Percentiles rank a stretch among this genome's conserved stretches.
Evolutionary conservation across 164 flowering plant species (phyloP).

Genomic region (Tinospora cordifolia): DNA sequence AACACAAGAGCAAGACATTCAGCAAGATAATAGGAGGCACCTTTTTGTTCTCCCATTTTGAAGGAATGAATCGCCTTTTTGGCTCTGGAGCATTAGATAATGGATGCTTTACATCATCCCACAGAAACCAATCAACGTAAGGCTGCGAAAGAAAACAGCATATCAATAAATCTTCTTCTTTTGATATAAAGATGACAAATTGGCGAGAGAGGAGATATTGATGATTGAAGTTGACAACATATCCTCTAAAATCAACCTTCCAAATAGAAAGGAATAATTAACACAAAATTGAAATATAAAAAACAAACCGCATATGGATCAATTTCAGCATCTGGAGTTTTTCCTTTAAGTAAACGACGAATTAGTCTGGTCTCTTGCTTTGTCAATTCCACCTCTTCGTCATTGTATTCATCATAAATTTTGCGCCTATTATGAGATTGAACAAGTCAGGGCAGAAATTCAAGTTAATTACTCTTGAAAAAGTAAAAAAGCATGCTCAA

Average conservation of each 20-base stretch:
- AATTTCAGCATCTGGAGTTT: slow-evolving; percentile 86
- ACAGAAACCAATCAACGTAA: slow-evolving; percentile 79
- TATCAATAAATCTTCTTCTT: background rate
- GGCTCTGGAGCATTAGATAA: slow-evolving; percentile 95
- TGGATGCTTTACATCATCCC: slow-evolving; percentile 75
- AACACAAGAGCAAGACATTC: background rate
- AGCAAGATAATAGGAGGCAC: slow-evolving; percentile 22
- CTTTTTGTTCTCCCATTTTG: slow-evolving; percentile 83
- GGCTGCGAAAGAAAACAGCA: slow-evolving; percentile 38
- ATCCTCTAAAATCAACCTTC: background rate
- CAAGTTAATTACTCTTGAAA: background rate
- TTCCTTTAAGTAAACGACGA: slow-evolving; percentile 53
- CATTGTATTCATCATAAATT: slow-evolving; percentile 76
- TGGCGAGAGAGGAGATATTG: background rate
- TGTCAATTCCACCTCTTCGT: slow-evolving; percentile 75
- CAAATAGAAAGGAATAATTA: background rate
- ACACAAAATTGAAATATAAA: background rate
- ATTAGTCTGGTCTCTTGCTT: slow-evolving; percentile 53
- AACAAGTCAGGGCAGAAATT: background rate
- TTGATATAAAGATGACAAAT: background rate
- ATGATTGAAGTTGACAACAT: background rate
- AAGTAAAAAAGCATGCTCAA: background rate
- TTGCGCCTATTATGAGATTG: slow-evolving; percentile 49
- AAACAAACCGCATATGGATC: slow-evolving; percentile 70
- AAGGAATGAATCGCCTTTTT: slow-evolving; percentile 87